A percentile compares a stretch with the other conserved stretches of the same genome.
Evolutionary conservation across 768 basidiomycete genomes (phyloP).

Genomic region (Cubamyces sp.): DNA sequence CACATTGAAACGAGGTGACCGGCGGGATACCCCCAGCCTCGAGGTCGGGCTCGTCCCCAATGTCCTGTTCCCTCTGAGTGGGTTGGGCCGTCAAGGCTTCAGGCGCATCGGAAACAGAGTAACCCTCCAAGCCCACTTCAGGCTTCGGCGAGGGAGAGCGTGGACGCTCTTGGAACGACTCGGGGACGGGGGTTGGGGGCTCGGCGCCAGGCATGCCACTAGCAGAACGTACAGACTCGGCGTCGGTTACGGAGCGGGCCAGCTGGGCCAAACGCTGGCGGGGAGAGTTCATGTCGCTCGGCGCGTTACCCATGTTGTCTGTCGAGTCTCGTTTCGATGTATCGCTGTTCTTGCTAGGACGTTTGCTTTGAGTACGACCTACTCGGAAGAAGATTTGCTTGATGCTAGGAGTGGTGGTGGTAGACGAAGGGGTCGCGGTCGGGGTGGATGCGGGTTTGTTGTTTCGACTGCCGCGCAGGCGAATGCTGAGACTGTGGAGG

Average conservation of each 20-base stretch:
- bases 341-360: not conserved
- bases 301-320: constrained; percentile 24
- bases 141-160: not conserved
- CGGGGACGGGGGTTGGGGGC: constrained; percentile 14
- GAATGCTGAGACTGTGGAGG: constrained; percentile 23
- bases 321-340: not conserved
- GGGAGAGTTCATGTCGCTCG: constrained; percentile 25
- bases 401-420: constrained; percentile 2
- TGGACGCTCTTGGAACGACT: not conserved
- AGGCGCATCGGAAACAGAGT: constrained; percentile 9
- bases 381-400: constrained; percentile 13
- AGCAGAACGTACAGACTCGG: constrained; percentile 11
- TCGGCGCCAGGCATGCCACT: constrained; percentile 23
- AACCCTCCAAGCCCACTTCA: not conserved
- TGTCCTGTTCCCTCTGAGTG: not conserved
- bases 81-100: not conserved
- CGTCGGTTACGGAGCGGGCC: constrained; percentile 9
- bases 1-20: constrained; percentile 5
- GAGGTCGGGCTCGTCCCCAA: constrained; percentile 11
- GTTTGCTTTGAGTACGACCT: not conserved
- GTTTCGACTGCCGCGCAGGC: constrained; percentile 19
- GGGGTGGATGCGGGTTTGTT: constrained; percentile 13
- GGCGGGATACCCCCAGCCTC: constrained; percentile 10
- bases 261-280: constrained; percentile 8
- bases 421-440: not conserved